Evolutionary conservation across 2,329 filamentous ascomycete species (phyloP).

Genomic region (Fusarium sp.): DNA sequence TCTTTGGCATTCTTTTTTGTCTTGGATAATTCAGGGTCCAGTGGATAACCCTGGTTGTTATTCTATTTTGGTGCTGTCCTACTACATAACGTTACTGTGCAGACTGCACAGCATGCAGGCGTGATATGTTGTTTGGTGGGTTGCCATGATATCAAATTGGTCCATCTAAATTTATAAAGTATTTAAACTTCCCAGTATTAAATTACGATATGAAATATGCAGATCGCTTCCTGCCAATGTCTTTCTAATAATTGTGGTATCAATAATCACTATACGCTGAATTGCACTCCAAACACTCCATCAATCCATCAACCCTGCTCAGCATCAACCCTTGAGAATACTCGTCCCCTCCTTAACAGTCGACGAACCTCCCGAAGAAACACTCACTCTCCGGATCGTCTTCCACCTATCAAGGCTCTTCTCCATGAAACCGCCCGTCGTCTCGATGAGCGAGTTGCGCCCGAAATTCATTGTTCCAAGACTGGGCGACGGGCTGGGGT

Average conservation of each 20-base stretch:
- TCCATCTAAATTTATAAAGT: not conserved
- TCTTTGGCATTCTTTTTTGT: conserved; percentile 30
- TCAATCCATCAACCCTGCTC: not conserved
- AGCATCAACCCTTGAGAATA: conserved; percentile 22
- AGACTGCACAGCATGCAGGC: too few relatives aligned
- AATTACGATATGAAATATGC: conserved; percentile 43
- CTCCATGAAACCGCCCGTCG: conserved; percentile 36
- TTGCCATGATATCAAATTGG: not conserved
- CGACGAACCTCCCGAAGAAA: conserved; percentile 39
- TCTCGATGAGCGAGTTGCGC: conserved; percentile 45
- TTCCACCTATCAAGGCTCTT: conserved; percentile 41
- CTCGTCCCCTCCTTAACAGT: conserved; percentile 23
- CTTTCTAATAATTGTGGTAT: conserved; percentile 39
- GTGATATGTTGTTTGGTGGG: not conserved
- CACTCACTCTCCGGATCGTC: conserved; percentile 48
- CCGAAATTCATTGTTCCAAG: conserved; percentile 46
- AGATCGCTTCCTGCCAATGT: conserved; percentile 44
- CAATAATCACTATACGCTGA: conserved; percentile 21
- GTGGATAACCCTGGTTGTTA: not conserved
- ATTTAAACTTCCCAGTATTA: conserved; percentile 16
- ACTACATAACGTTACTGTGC: too few relatives aligned
- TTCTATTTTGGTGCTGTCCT: not conserved
- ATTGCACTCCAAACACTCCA: conserved; percentile 17
- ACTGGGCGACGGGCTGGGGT: conserved; percentile 43
- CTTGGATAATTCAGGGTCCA: conserved; percentile 15